phyloP scores from a whole-genome alignment of 1,284 basidiomycete species.

The Irpex sp. region DNA sequence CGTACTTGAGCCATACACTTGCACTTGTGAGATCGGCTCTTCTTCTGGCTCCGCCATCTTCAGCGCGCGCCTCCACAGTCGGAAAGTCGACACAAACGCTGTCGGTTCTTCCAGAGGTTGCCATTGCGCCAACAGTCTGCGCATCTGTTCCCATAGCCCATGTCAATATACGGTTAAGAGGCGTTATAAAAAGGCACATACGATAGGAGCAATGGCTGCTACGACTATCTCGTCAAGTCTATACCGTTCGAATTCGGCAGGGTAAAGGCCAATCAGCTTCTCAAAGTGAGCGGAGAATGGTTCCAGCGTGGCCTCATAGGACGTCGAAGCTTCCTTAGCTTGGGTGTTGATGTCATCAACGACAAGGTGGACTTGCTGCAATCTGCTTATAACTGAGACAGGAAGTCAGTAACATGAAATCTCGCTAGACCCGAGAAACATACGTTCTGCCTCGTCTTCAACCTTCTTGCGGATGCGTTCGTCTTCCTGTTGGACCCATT shows the following conservation, averaged over 20 bases:
- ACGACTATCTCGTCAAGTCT: slow-evolving; percentile 89
- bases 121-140: slow-evolving; percentile 65
- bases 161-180: slow-evolving; percentile 1
- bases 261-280: slow-evolving; percentile 64
- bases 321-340: slow-evolving; percentile 55
- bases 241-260: slow-evolving; percentile 75
- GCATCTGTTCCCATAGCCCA: slow-evolving; percentile 35
- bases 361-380: slow-evolving; percentile 72
- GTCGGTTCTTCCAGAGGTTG: slow-evolving; percentile 65
- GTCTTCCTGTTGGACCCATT: slow-evolving; percentile 71
- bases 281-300: slow-evolving; percentile 69
- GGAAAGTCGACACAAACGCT: slow-evolving; percentile 58
- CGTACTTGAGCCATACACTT: slow-evolving; percentile 49
- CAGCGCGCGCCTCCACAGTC: slow-evolving; percentile 63
- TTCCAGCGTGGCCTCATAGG: slow-evolving; percentile 66
- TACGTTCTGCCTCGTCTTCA: slow-evolving; percentile 69
- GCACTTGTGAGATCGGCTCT: slow-evolving; percentile 42
- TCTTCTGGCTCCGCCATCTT: slow-evolving; percentile 45
- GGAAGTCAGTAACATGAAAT: slow-evolving; percentile 5
- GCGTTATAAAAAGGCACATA: slow-evolving; percentile 32
- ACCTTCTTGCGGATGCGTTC: slow-evolving; percentile 61
- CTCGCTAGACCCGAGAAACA: slow-evolving; percentile 22
- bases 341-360: slow-evolving; percentile 63
- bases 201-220: slow-evolving; percentile 79
- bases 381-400: slow-evolving; percentile 60